These are phyloP conservation scores for Euphrasia confusa DNA, from an alignment of 257 asterid genomes.

Conservation along the genomic window DNA sequence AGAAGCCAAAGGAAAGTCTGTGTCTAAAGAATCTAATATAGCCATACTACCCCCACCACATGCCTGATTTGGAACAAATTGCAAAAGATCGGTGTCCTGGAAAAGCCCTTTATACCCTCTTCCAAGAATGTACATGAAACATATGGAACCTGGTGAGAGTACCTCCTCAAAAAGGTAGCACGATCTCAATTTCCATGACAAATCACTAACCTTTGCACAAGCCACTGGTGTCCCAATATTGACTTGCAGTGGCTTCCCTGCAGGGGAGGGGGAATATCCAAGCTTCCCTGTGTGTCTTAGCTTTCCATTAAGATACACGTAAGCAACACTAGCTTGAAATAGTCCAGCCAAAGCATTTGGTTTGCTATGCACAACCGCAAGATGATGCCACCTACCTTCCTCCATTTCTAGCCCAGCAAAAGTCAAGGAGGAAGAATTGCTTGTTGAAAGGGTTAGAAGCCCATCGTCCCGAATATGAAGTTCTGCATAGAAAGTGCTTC, in stretches of 20 bases:
- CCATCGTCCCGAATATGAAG: constrained; percentile 92
- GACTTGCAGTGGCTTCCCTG: constrained; percentile 92
- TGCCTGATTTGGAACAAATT: constrained; percentile 94
- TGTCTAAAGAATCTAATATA: constrained; percentile 89
- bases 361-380: constrained; percentile 95
- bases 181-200: constrained; percentile 91
- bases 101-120: constrained; percentile 94
- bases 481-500: constrained; percentile 70
- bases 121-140: constrained; percentile 96
- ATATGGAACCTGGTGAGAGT: constrained; percentile 91
- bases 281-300: constrained; percentile 87
- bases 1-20: constrained; percentile 62
- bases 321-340: constrained; percentile 95
- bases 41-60: constrained; percentile 99
- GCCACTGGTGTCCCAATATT: constrained; percentile 84
- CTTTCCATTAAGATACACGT: constrained; percentile 90
- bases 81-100: constrained; percentile 84
- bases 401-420: constrained; percentile 89
- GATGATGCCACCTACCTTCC: constrained; percentile 99
- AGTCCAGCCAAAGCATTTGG: constrained; percentile 99
- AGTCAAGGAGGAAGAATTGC: constrained; percentile 84
- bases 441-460: constrained; percentile 76
- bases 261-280: constrained; percentile 96
- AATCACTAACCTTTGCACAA: constrained; percentile 70
- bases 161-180: constrained; percentile 98